Base-by-base conservation (phyloP, 1,284 basidiomycete species). In the Kwoniella shivajii region DNA sequence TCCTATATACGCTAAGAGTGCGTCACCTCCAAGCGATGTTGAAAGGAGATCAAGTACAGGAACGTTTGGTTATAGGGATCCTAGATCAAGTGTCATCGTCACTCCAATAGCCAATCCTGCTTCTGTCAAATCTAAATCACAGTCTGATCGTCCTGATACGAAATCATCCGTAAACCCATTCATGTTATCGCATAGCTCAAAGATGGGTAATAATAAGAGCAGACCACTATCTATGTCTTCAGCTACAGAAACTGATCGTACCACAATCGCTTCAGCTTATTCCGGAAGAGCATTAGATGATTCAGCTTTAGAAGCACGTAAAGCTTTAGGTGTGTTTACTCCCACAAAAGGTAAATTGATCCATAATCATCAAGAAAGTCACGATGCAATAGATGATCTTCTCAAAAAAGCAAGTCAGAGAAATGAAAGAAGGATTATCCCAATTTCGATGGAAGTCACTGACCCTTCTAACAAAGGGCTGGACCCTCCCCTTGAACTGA, bases 351-450 rank as follows among this genome's bases (percentile, higher is more conserved):
- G 36, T 7, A 56, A 50, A 16, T n/a, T 30, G 1, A 36, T 53
- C 4, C 57, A 56, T 39, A 42, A 45, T 16, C 31, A 54, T 13
- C 54, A 41, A 33, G 57, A 63, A 34, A 48, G 47, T 18, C 57
- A 59, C 20, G 38, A 22, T 34, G 54, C 42, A 16, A 63, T 63
- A 7, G 30, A 56, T 5, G 54, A 51, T 16, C 43, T 59, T 34
- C 42, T 63, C 31, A 27, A 48, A 18, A 45, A 48, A 14, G 39
- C 42, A 36, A 57, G 46, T 22, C 33, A 41, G 22, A 33, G 13
- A 14, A 63, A 63, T 31, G 45, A 50, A 16, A 47, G 54, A 26
- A 29, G 48, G n/a, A 63, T 63, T 27, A 33, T 50, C 7, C 61
- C 61, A 6, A 20, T n/a, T n/a, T 52, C 14, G 39, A 53, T 29